Evolutionary conservation across 108 stramenopile genomes (phyloP), one percentile per base, ranked within the genome.

Genomic region (Nannochloropsis oceanica): DNA sequence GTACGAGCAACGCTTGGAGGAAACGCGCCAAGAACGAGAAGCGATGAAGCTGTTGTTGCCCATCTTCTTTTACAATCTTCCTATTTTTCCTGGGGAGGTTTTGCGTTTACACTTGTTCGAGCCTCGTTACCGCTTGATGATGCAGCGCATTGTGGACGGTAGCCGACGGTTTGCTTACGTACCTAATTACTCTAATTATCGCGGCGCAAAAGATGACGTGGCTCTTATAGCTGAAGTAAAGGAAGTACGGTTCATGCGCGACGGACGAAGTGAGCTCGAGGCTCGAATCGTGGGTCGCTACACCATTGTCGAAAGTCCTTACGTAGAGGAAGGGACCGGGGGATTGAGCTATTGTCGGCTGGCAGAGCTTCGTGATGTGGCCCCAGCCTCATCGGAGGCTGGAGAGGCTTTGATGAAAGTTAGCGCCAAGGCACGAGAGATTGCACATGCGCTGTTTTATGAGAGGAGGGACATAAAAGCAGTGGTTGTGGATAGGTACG

Each of bases 61-160:
- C 20, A 80, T 90, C n/a, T 90, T 90, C 27, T 90, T 87, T 84
- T 90, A 90, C 42, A 90, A 89, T 26, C 12, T 89, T 73, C 88
- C 88, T 8, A 90, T 90, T 86, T 89, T 90, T 43, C 89, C 89
- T 1, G 89, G 89, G 20, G 89, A 88, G 43, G 86, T 46, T 12
- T 84, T 90, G 13, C 27, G 43, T 25, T 86, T 90, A 43, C 89
- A 90, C 79, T 86, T 90, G 86, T 90, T 90, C 85, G 89, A 90
- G 85, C 89, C 89, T 42, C 89, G 89, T 26, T 90, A 90, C 82
- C 84, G 85, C 27, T 83, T 90, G 46, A 90, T 90, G 89, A 90
- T 90, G 89, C 81, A 88, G 87, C 85, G 89, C 59, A 59, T 90
- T 44, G 83, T 90, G 26, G 42, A 73, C 79, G 42, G n/a, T 10